Percentiles rank a stretch among this genome's conserved stretches.
phyloP scores from a whole-genome alignment of 805 yeast genomes.

The Pichia ethanolica region DNA sequence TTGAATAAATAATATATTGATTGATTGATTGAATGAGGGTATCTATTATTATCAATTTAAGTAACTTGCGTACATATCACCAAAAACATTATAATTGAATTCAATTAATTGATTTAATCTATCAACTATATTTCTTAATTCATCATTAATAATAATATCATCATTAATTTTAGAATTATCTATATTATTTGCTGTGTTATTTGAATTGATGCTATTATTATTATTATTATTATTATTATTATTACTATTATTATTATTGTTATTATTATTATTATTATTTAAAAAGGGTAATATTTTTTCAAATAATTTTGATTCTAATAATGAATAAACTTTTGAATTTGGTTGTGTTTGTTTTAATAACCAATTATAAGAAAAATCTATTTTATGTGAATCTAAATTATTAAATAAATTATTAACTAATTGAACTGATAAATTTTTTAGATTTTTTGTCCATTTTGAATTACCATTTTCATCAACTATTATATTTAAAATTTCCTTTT shows the following conservation, averaged over 20 bases:
- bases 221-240: neutral
- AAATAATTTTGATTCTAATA: conserved; percentile 56
- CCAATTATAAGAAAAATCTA: conserved; percentile 70
- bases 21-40: neutral
- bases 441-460: conserved; percentile 84
- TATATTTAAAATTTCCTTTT: conserved; percentile 67
- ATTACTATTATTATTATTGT: neutral
- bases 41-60: neutral
- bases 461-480: conserved; percentile 82
- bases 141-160: conserved; percentile 34
- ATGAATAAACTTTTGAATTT: conserved; percentile 61
- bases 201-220: neutral
- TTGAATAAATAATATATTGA: too few species aligned
- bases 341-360: conserved; percentile 83
- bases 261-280: neutral
- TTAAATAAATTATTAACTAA: conserved; percentile 35
- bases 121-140: conserved; percentile 49
- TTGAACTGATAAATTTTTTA: conserved; percentile 64
- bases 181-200: neutral
- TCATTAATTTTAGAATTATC: conserved; percentile 12
- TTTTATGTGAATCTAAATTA: conserved; percentile 31
- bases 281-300: conserved; percentile 14
- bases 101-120: conserved; percentile 59
- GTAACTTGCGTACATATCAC: conserved; percentile 43
- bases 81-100: conserved; percentile 82